Evolutionary conservation across 2,329 filamentous ascomycete species (phyloP).

Genomic region (Calonectria pteridis): DNA sequence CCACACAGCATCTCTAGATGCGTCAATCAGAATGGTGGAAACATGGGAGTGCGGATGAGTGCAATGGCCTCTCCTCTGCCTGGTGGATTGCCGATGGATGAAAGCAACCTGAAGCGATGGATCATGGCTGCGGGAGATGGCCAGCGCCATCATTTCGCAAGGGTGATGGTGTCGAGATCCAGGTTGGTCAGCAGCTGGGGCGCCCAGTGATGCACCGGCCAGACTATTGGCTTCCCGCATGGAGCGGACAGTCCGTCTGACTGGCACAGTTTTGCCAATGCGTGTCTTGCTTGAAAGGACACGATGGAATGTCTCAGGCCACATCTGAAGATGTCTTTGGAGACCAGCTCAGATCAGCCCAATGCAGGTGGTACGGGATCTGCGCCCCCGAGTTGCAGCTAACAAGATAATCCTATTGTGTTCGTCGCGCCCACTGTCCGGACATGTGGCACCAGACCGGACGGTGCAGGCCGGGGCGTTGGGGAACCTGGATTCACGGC

Average conservation of each 20-base stretch:
- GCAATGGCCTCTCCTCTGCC: neutral
- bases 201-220: constrained; percentile 18
- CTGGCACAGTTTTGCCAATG: constrained; percentile 18
- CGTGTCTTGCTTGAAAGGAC: neutral
- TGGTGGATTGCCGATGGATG: constrained; percentile 19
- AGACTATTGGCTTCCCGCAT: constrained; percentile 27
- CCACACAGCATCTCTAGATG: neutral
- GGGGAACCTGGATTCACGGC: constrained; percentile 12
- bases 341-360: constrained; percentile 17
- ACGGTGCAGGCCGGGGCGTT: constrained; percentile 16
- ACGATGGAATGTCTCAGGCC: constrained; percentile 27
- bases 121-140: constrained; percentile 33
- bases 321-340: constrained; percentile 27
- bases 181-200: constrained; percentile 20
- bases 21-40: neutral
- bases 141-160: constrained; percentile 33
- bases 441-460: constrained; percentile 31
- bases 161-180: constrained; percentile 31
- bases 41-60: constrained; percentile 18
- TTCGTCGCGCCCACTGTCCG: constrained; percentile 14
- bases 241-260: neutral
- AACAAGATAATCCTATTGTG: constrained; percentile 20
- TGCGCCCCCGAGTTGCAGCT: constrained; percentile 12
- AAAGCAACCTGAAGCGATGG: constrained; percentile 36
- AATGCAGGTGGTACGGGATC: constrained; percentile 18